phyloP scores from a whole-genome alignment of 2,329 filamentous ascomycete genomes.

The Colletotrichum gigasporum region DNA sequence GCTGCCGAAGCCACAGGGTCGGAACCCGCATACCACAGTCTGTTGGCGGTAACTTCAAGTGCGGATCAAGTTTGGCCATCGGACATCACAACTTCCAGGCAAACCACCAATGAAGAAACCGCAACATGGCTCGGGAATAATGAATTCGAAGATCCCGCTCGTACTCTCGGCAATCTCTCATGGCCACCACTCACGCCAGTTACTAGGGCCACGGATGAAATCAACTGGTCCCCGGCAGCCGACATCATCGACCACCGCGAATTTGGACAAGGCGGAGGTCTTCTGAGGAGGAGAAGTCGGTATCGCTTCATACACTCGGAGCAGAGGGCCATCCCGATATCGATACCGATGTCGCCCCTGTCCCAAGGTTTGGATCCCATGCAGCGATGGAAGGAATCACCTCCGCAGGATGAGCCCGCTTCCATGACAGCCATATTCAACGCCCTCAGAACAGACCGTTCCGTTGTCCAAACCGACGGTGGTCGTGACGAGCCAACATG shows the following conservation, averaged over 20 bases:
- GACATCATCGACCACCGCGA: not conserved
- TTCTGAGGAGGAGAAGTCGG: not conserved
- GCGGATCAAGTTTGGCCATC: not conserved
- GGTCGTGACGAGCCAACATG: not conserved
- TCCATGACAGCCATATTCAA: constrained; percentile 39
- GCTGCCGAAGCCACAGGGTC: not conserved
- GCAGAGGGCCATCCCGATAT: not conserved
- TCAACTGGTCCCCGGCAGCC: not conserved
- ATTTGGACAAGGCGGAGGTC: not conserved
- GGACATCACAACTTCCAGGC: not conserved
- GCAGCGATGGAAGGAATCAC: constrained; percentile 44
- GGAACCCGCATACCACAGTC: not conserved
- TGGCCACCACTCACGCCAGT: not conserved
- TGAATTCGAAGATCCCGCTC: not conserved
- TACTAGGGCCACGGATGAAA: not conserved
- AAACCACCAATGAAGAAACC: not conserved
- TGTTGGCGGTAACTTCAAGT: not conserved
- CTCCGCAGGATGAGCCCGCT: constrained; percentile 43
- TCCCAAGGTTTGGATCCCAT: constrained; percentile 36
- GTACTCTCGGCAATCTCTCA: not conserved
- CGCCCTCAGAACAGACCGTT: constrained; percentile 33
- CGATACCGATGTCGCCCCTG: not conserved
- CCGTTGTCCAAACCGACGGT: not conserved
- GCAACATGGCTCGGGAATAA: not conserved
- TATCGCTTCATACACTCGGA: not conserved